Percentiles rank a stretch among this genome's conserved stretches.
phyloP scores from a whole-genome alignment of 225 moss, liverwort and hornwort species.

The Polytrichum commune region DNA sequence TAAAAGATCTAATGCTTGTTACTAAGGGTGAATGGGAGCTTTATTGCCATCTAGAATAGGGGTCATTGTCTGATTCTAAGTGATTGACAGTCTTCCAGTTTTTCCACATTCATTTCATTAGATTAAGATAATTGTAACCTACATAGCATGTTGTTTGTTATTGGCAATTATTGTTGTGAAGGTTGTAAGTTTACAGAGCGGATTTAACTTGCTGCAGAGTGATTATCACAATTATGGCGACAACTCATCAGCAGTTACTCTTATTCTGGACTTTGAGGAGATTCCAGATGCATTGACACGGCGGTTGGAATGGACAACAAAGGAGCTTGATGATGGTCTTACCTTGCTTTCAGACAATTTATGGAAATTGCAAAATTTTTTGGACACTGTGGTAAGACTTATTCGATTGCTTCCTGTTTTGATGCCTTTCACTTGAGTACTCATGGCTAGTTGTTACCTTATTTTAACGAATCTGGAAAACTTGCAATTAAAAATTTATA shows the following conservation, averaged over 20 bases:
- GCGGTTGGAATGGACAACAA: constrained; percentile 60
- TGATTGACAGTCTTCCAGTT: no score
- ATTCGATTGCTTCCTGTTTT: no score
- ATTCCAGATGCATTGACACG: constrained; percentile 42
- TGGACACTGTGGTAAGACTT: constrained; percentile 51
- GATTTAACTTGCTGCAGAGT: constrained; percentile 41
- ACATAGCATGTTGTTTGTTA: no score
- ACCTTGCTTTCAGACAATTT: constrained; percentile 62
- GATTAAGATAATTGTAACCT: no score
- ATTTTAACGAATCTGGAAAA: no score
- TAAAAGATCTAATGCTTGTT: no score
- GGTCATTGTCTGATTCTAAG: no score
- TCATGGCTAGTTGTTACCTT: no score
- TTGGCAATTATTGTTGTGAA: background rate
- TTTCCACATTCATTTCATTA: no score
- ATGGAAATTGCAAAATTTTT: constrained; percentile 64
- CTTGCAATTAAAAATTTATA: background rate
- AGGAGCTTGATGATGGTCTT: constrained; percentile 60
- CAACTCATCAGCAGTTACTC: constrained; percentile 44
- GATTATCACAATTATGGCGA: constrained; percentile 59
- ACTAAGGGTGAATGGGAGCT: no score
- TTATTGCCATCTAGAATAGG: no score
- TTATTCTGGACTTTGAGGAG: constrained; percentile 73
- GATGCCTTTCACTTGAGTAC: no score
- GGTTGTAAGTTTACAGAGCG: background rate